Base-by-base conservation (phyloP, 31 red algal genomes). In the Odonthalia washingtoniensis region DNA sequence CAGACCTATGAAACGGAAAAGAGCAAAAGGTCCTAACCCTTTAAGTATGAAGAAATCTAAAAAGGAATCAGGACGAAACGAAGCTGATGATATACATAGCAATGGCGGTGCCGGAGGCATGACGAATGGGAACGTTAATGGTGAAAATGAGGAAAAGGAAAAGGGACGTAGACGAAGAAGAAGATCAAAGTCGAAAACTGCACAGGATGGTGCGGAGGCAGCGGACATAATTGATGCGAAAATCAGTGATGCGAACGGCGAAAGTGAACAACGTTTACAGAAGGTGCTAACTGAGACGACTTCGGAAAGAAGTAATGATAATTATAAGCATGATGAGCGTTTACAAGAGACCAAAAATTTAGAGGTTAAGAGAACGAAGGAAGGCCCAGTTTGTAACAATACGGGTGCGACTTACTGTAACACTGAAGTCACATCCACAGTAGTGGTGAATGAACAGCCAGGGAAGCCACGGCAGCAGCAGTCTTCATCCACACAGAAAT, bases 21-120 rank as follows among this genome's bases (percentile, higher is more conserved):
- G 70, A 33, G 78, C 91, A 5, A 93, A 93, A 46, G 91, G 77
- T 5, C 91, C 91, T 21, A 93, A 93, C 64, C 91, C 91, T 3
- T 75, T 93, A 49, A 93, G 91, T 75, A 46, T 93, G 43, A 93
- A 93, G 60, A 93, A 83, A 69, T 40, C 87, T 6, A 83, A 66
- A 35, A 78, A 80, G 28, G 38, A 62, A 74, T 43, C 41, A 27
- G n/a, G 18, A 30, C 46, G n/a, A 43, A 12, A 17, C 1, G 0
- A 32, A 75, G 69, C 34, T 74, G 41, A 35, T 30, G 17, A 14
- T 37, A 30, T 14, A 37, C 24, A 21, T 24, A 36, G 36, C 16
- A 40, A 40, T 40, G 53, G 26, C 1, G 21, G 31, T 3, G 60
- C 46, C 1, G 34, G 30, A 1, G 4, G 6, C 53, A 53, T 30